These are phyloP conservation scores for Tylopilus balloui DNA, from an alignment of 768 basidiomycete genomes.

Conservation along the genomic window DNA sequence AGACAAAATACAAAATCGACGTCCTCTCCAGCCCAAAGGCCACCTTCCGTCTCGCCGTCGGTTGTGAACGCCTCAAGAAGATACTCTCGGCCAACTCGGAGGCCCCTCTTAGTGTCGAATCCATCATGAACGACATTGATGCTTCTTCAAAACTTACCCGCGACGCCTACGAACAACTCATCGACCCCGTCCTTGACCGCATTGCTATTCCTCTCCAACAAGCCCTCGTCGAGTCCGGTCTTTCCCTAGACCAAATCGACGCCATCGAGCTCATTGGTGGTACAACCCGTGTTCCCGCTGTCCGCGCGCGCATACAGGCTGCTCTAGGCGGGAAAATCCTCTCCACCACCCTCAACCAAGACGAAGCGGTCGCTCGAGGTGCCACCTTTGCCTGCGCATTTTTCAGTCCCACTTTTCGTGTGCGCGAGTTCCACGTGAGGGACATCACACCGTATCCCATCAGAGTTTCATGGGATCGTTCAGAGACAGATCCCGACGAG, in stretches of 20 bases:
- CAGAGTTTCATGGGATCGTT: slow-evolving; percentile 82
- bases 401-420: slow-evolving; percentile 96
- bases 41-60: slow-evolving; percentile 80
- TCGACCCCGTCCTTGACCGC: slow-evolving; percentile 68
- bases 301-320: slow-evolving; percentile 80
- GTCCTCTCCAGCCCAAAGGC: slow-evolving; percentile 90
- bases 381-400: slow-evolving; percentile 97
- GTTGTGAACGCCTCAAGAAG: slow-evolving; percentile 95
- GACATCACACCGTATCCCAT: slow-evolving; percentile 87
- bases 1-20: slow-evolving; percentile 97
- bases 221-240: slow-evolving; percentile 75
- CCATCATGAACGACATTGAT: slow-evolving; percentile 94
- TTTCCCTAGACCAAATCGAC: slow-evolving; percentile 82
- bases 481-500: slow-evolving; percentile 73
- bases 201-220: slow-evolving; percentile 71
- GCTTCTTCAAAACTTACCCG: slow-evolving; percentile 81
- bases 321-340: slow-evolving; percentile 82
- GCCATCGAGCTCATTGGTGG: slow-evolving; percentile 93
- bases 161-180: slow-evolving; percentile 78
- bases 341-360: slow-evolving; percentile 92
- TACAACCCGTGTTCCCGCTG: slow-evolving; percentile 86
- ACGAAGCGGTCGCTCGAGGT: slow-evolving; percentile 94
- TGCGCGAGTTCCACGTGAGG: slow-evolving; percentile 87
- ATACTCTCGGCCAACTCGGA: slow-evolving; percentile 91
- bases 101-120: slow-evolving; percentile 88